phyloP scores from a whole-genome alignment of 2,329 filamentous ascomycete species.

The Leptoxyphium fumago region DNA sequence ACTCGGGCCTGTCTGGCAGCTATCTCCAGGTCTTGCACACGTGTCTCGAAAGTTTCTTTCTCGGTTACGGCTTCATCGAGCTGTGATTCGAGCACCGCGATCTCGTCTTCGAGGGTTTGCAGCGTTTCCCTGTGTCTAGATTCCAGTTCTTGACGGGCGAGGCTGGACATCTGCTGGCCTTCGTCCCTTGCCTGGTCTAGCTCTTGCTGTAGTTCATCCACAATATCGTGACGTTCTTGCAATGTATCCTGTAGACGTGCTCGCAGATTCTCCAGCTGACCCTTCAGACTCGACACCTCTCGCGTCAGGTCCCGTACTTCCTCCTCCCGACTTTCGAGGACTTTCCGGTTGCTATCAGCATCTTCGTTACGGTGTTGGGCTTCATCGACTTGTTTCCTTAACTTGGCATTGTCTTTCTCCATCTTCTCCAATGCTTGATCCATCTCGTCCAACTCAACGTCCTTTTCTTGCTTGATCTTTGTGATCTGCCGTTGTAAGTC shows the following conservation, averaged over 20 bases:
- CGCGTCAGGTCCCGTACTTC: constrained; percentile 11
- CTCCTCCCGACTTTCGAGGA: constrained; percentile 13
- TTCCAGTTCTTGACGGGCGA: constrained; percentile 32
- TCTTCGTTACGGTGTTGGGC: constrained; percentile 10
- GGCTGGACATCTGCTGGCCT: constrained; percentile 6
- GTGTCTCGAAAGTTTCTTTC: constrained; percentile 46
- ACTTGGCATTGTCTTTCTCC: constrained; percentile 15
- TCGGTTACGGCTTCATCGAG: constrained; percentile 28
- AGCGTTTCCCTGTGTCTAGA: constrained; percentile 16
- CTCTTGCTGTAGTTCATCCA: constrained; percentile 28
- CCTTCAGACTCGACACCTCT: constrained; percentile 20
- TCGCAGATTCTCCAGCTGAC: constrained; percentile 26
- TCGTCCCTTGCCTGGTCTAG: constrained; percentile 20
- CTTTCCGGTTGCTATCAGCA: constrained; percentile 14
- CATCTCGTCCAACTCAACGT: constrained; percentile 21
- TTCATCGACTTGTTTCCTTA: constrained; percentile 9
- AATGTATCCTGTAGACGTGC: constrained; percentile 21
- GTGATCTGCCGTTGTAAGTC: constrained; percentile 18
- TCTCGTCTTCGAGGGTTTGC: constrained; percentile 42
- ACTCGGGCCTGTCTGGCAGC: constrained; percentile 25
- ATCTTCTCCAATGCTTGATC: constrained; percentile 19
- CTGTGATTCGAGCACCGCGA: constrained; percentile 30
- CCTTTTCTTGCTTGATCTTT: constrained; percentile 21
- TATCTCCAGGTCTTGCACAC: constrained; percentile 29
- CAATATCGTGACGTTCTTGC: constrained; percentile 18